Percentiles rank a stretch among this genome's conserved stretches.
Conservation (phyloP, 805 yeast genomes). For the Clavispora vitiphila region DNA sequence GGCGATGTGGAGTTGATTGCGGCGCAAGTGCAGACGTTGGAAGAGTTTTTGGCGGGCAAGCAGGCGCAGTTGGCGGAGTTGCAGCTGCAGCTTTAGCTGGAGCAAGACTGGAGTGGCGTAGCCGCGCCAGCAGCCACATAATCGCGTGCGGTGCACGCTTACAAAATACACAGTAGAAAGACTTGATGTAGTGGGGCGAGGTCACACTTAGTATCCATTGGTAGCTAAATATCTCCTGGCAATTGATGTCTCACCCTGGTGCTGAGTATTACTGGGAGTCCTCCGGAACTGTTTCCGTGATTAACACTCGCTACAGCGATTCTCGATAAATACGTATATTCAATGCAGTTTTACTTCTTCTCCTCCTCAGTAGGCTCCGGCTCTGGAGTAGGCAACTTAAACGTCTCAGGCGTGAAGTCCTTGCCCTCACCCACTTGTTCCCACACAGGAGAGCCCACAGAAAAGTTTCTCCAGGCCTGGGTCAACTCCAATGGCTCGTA, state of each 20-base stretch:
- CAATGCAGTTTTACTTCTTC: conserved; percentile 19
- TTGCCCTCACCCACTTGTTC: conserved; percentile 87
- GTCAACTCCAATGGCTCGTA: conserved; percentile 88
- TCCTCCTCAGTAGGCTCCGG: conserved; percentile 54
- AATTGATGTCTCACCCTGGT: no score
- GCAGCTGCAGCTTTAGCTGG: conserved; percentile 6
- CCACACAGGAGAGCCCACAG: conserved; percentile 86
- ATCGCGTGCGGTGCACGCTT: background rate
- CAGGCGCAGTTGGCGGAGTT: conserved; percentile 47
- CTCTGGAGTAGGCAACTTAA: conserved; percentile 77
- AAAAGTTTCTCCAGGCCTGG: conserved; percentile 88
- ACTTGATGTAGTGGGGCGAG: no score
- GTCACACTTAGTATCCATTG: no score
- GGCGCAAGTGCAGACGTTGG: conserved; percentile 68
- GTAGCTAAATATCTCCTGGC: no score
- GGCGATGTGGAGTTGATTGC: conserved; percentile 67
- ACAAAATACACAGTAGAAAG: background rate
- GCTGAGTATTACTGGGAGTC: no score
- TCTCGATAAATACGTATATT: background rate
- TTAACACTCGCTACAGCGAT: no score
- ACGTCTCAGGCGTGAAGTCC: conserved; percentile 74
- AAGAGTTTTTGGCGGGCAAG: conserved; percentile 60
- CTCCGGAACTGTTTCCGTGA: no score
- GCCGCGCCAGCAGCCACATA: no score
- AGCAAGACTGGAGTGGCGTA: no score